phyloP scores from a whole-genome alignment of 805 yeast genomes.

The Myxozyma neotropica region DNA sequence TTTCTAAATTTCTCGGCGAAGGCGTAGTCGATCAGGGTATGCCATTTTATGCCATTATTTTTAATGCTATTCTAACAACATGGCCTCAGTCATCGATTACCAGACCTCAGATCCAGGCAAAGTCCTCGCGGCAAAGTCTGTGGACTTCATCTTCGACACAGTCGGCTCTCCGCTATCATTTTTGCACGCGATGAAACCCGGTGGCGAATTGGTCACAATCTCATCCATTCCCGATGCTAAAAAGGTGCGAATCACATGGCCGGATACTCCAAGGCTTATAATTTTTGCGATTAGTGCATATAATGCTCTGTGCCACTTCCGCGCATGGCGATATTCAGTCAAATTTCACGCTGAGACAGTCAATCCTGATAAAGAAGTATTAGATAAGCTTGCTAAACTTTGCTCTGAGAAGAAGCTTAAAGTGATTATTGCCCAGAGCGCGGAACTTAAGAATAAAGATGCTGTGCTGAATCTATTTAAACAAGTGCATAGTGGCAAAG shows the following conservation, averaged over 20 bases:
- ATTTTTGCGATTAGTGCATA: neutral
- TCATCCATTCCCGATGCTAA: slow-evolving; percentile 26
- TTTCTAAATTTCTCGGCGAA: slow-evolving; percentile 31
- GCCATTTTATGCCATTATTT: neutral
- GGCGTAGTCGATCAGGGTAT: slow-evolving; percentile 29
- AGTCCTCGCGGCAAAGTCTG: slow-evolving; percentile 20
- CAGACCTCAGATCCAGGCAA: slow-evolving; percentile 29
- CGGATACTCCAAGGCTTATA: slow-evolving; percentile 22
- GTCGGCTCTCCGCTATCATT: slow-evolving; percentile 24
- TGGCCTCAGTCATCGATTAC: slow-evolving; percentile 29
- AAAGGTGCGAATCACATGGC: slow-evolving; percentile 22
- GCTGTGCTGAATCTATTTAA: slow-evolving; percentile 23
- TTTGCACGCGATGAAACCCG: slow-evolving; percentile 25
- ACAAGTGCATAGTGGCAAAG: slow-evolving; percentile 21
- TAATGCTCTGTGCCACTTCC: slow-evolving; percentile 9
- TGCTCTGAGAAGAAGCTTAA: slow-evolving; percentile 30
- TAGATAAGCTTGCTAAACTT: slow-evolving; percentile 9
- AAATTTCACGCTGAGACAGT: neutral
- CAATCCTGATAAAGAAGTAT: neutral
- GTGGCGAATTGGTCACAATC: slow-evolving; percentile 30
- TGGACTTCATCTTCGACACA: slow-evolving; percentile 34
- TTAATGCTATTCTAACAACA: neutral
- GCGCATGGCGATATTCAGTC: slow-evolving; percentile 4
- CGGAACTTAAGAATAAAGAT: slow-evolving; percentile 13
- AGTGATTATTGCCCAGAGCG: slow-evolving; percentile 25